phyloP scores from a whole-genome alignment of 2,329 filamentous ascomycete genomes.

The Colletotrichum liaoningense region DNA sequence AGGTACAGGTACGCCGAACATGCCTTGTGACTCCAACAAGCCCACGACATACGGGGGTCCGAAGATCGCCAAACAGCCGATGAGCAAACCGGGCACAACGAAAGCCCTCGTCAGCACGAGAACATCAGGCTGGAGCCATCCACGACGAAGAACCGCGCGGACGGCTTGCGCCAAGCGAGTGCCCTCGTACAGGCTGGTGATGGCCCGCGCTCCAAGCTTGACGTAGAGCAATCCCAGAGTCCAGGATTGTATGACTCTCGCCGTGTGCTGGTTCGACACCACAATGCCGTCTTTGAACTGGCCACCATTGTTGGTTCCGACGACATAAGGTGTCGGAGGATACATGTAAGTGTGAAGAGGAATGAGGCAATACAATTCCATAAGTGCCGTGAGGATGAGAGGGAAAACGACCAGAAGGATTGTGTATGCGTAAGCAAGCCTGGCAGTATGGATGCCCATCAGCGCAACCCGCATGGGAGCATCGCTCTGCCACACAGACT shows the following conservation, averaged over 20 bases:
- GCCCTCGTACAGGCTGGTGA: slow-evolving; percentile 74
- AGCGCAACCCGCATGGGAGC: slow-evolving; percentile 44
- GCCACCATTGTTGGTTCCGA: slow-evolving; percentile 39
- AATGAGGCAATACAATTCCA: slow-evolving; percentile 90
- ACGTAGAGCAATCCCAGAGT: slow-evolving; percentile 92
- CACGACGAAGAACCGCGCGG: slow-evolving; percentile 76
- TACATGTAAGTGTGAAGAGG: slow-evolving; percentile 85
- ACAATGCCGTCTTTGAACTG: slow-evolving; percentile 36
- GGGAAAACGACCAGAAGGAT: slow-evolving; percentile 85
- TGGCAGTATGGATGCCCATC: slow-evolving; percentile 47
- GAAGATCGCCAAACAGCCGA: slow-evolving; percentile 72
- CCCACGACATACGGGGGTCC: slow-evolving; percentile 58
- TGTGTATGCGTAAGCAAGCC: slow-evolving; percentile 79
- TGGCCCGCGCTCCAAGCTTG: slow-evolving; percentile 79
- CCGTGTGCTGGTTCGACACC: slow-evolving; percentile 65
- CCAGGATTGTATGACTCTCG: slow-evolving; percentile 94
- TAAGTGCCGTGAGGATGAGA: slow-evolving; percentile 79
- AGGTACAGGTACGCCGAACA: slow-evolving; percentile 34
- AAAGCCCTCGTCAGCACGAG: slow-evolving; percentile 86
- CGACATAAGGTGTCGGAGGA: slow-evolving; percentile 39
- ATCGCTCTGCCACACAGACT: slow-evolving; percentile 44
- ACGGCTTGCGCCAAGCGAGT: slow-evolving; percentile 81
- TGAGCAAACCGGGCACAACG: slow-evolving; percentile 77
- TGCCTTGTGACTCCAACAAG: slow-evolving; percentile 38
- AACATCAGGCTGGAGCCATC: slow-evolving; percentile 84